Evolutionary conservation across 169 alveolate genomes (phyloP), one percentile per base, ranked within the genome.

Genomic region (Perkinsus olseni): DNA sequence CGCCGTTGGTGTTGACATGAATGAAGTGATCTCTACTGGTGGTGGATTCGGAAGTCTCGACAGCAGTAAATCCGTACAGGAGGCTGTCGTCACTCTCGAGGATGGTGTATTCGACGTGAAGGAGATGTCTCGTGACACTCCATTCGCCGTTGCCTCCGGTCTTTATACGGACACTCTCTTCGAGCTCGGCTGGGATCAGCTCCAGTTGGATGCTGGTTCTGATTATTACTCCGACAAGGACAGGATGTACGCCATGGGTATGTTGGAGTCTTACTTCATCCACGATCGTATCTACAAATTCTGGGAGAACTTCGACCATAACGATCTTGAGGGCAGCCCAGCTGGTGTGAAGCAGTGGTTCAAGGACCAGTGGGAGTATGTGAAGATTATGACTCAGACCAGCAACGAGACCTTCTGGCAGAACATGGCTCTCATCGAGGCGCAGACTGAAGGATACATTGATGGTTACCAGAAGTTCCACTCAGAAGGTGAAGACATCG

Each of bases 291-390:
- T 62, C 82, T 62, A 62, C 34, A 4, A 62, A 13, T 62, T 62
- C 82, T 62, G 82, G 82, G 36, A 62, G 82, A 62, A 62, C 82
- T 62, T 62, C 34, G 31, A 62, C 34, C 82, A 62, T 62, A 62
- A 62, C 17, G 82, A 62, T 62, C 82, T 62, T 24, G 82, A 62
- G 82, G 82, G 82, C 82, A 62, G 82, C 82, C 82, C 82, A 62
- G 82, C 82, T 62, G 82, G 82, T 62, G 82, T 62, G 82, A 62
- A 62, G 82, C 82, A 62, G 82, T 62, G 82, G 82, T 62, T 62
- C 82, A 62, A 62, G 31, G 82, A 62, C 82, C 82, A 62, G 82
- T 62, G 82, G 82, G 82, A 62, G 31, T 62, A 13, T 62, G 82
- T 62, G 82, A 62, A 62, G 82, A 62, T 62, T 28, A 62, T 62